phyloP scores from a whole-genome alignment of 208 protist genomes.

The Naegleria lovaniensis region DNA sequence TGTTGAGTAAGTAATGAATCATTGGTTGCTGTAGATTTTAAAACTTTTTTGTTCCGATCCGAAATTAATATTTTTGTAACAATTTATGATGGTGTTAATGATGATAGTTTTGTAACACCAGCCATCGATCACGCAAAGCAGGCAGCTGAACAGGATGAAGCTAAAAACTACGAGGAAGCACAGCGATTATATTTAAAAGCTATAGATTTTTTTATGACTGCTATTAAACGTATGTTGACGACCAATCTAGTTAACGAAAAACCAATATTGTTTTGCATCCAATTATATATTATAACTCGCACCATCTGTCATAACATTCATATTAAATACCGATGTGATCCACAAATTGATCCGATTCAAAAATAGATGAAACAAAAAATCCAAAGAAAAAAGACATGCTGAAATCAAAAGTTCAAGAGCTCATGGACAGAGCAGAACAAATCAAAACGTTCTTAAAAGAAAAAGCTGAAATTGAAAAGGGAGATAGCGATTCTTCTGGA shows the following conservation, averaged over 20 bases:
- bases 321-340: background rate
- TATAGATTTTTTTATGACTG: conserved; percentile 85
- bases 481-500: conserved; percentile 26
- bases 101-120: conserved; percentile 72
- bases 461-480: conserved; percentile 56
- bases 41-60: background rate
- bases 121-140: conserved; percentile 84
- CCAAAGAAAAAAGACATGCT: conserved; percentile 79
- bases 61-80: background rate
- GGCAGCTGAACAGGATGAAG: conserved; percentile 72
- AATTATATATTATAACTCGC: background rate
- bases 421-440: conserved; percentile 85
- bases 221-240: conserved; percentile 77
- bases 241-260: background rate
- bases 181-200: conserved; percentile 82
- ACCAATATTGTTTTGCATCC: background rate
- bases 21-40: background rate
- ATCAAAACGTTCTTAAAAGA: conserved; percentile 86
- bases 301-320: background rate
- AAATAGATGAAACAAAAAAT: conserved; percentile 63
- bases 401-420: conserved; percentile 77
- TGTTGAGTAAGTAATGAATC: background rate
- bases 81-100: background rate
- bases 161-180: conserved; percentile 84
- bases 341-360: background rate